These are phyloP conservation scores for Eucommia ulmoides DNA, from an alignment of 257 asterid genomes.

Conservation along the genomic window DNA sequence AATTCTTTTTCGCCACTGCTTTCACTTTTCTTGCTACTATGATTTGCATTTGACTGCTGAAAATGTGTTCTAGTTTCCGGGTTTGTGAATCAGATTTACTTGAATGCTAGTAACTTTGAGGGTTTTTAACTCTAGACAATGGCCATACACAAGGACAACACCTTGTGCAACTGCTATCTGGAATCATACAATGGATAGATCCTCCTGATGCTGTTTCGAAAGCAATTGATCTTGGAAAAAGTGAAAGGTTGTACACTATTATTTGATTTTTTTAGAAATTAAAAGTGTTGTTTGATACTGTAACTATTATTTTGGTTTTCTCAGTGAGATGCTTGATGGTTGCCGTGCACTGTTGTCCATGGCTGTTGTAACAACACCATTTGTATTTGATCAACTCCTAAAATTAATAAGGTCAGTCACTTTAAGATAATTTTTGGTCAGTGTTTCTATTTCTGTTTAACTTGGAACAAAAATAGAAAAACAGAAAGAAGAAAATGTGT, in stretches of 20 bases:
- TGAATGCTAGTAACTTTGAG: constrained; percentile 11
- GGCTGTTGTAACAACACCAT: constrained; percentile 70
- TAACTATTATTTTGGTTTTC: constrained; percentile 20
- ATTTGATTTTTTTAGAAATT: constrained; percentile 8
- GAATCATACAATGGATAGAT: constrained; percentile 80
- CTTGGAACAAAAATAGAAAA: too few relatives aligned
- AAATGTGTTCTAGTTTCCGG: too few relatives aligned
- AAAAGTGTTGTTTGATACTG: constrained; percentile 7
- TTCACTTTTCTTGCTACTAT: too few relatives aligned
- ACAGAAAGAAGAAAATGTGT: too few relatives aligned
- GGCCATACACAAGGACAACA: constrained; percentile 70
- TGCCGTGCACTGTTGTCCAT: constrained; percentile 83
- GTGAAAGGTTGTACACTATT: constrained; percentile 54
- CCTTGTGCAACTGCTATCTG: constrained; percentile 69
- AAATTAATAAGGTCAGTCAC: constrained; percentile 56
- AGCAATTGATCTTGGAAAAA: constrained; percentile 69
- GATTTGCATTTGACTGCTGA: too few relatives aligned
- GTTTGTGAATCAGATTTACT: too few relatives aligned
- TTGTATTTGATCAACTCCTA: constrained; percentile 67
- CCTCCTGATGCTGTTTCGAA: constrained; percentile 74
- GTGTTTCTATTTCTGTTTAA: too few relatives aligned
- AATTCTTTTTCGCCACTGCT: too few relatives aligned
- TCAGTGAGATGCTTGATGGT: constrained; percentile 93
- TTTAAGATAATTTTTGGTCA: not conserved
- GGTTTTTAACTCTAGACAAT: constrained; percentile 35